phyloP scores from a whole-genome alignment of 495 filamentous ascomycete genomes.

The Opeltia flavorubescens region DNA sequence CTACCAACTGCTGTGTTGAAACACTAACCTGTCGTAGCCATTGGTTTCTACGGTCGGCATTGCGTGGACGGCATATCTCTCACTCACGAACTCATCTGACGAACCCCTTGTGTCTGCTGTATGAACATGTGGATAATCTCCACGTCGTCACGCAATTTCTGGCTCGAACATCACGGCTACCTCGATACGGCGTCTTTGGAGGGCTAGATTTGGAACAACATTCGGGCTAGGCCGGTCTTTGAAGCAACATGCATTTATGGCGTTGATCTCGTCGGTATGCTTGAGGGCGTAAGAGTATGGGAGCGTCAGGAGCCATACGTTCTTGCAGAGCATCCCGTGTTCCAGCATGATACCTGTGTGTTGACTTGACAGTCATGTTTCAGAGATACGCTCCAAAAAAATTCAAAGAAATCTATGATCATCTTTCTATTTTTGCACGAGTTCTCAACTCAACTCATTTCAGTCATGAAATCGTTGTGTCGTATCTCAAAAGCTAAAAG shows the following conservation, averaged over 20 bases:
- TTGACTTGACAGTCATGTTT: no score
- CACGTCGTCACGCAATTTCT: not conserved
- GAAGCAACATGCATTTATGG: not conserved
- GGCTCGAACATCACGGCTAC: not conserved
- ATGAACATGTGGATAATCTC: not conserved
- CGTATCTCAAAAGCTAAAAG: not conserved
- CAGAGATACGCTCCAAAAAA: no score
- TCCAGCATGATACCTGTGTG: no score
- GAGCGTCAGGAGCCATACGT: no score
- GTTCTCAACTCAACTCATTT: no score
- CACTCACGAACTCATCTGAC: constrained; percentile 79
- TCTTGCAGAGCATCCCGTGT: not conserved
- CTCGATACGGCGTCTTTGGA: not conserved
- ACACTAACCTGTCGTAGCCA: constrained; percentile 40
- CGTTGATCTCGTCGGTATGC: not conserved
- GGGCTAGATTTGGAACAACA: not conserved
- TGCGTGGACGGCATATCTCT: constrained; percentile 98
- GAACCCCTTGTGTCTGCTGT: constrained; percentile 24
- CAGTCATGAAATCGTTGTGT: not conserved
- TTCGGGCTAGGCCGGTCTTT: not conserved
- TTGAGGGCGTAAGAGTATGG: not conserved
- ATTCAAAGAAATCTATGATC: no score
- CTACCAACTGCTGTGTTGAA: not conserved
- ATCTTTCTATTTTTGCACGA: no score
- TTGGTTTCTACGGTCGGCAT: constrained; percentile 96